Evolutionary conservation across 2,329 filamentous ascomycete genomes (phyloP).

Genomic region (Colletotrichum aenigma): DNA sequence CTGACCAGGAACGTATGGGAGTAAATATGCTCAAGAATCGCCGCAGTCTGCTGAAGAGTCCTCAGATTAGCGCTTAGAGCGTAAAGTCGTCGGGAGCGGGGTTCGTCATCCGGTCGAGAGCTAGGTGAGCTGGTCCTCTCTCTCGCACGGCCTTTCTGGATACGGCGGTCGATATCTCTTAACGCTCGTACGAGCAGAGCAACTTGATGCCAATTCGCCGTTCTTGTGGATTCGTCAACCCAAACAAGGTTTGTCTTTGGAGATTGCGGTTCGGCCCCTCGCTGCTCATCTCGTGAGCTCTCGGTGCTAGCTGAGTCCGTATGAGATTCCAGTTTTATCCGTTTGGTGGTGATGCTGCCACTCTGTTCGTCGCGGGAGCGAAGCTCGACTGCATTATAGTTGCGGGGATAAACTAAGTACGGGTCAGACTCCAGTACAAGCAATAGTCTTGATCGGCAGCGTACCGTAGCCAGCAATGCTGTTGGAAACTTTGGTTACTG

Average conservation of each 20-base stretch:
- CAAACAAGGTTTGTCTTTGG: conserved; percentile 2
- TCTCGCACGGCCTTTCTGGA: neutral
- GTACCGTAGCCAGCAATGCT: conserved; percentile 16
- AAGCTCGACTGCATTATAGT: neutral
- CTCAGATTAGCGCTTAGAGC: neutral
- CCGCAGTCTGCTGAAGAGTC: neutral
- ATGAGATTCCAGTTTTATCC: neutral
- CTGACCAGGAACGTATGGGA: conserved; percentile 4
- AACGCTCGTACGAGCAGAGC: neutral
- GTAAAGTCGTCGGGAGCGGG: neutral
- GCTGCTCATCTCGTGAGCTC: neutral
- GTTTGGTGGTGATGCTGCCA: neutral
- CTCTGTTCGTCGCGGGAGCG: neutral
- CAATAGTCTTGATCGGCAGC: neutral
- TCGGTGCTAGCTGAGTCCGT: neutral
- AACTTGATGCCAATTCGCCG: conserved; percentile 14
- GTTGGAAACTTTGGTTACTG: conserved; percentile 15
- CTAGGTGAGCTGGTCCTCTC: neutral
- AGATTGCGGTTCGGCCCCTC: neutral
- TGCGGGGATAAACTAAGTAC: neutral
- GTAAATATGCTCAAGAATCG: conserved; percentile 13
- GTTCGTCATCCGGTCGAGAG: neutral
- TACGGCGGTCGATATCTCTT: neutral
- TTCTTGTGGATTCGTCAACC: conserved; percentile 15
- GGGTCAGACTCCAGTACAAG: neutral